These are phyloP conservation scores for Mortierella antarctica DNA, from an alignment of 192 early-diverging fungal species.

Conservation along the genomic window DNA sequence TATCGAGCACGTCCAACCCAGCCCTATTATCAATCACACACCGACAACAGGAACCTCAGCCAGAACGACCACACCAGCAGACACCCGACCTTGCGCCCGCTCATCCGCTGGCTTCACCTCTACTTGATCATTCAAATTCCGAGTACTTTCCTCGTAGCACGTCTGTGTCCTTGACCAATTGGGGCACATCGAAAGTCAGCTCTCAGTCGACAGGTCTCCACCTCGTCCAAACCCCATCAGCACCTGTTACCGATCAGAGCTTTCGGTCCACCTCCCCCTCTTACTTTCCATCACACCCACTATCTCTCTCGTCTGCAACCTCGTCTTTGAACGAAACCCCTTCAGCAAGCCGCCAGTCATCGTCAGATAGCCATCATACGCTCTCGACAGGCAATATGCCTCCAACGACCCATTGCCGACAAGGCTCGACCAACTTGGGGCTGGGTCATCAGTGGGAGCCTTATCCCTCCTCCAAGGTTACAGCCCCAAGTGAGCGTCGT, in stretches of 20 bases:
- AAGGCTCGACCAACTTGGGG: constrained; percentile 20
- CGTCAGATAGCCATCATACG: too few relatives aligned
- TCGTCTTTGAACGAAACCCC: not conserved
- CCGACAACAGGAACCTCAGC: not conserved
- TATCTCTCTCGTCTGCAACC: too few relatives aligned
- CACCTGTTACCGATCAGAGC: not conserved
- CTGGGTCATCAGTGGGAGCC: constrained; percentile 28
- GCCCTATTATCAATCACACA: not conserved
- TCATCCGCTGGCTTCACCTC: not conserved
- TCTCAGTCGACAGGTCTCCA: not conserved
- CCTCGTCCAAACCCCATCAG: constrained; percentile 4
- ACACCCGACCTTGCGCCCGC: not conserved
- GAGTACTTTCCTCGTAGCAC: too few relatives aligned
- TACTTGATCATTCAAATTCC: too few relatives aligned
- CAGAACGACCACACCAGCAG: not conserved
- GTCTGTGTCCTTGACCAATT: too few relatives aligned
- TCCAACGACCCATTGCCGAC: constrained; percentile 26
- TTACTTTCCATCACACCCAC: not conserved
- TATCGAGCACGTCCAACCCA: not conserved
- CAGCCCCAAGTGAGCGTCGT: too few relatives aligned
- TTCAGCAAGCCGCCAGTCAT: not conserved
- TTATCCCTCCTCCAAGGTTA: constrained; percentile 4
- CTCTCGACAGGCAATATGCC: constrained; percentile 13
- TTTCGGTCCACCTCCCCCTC: not conserved
- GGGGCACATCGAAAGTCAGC: too few relatives aligned